A percentile compares a stretch with the other conserved stretches of the same genome.
Conservation (phyloP, 225 moss, liverwort and hornwort genomes). For the Thuidium tamariscinum region DNA sequence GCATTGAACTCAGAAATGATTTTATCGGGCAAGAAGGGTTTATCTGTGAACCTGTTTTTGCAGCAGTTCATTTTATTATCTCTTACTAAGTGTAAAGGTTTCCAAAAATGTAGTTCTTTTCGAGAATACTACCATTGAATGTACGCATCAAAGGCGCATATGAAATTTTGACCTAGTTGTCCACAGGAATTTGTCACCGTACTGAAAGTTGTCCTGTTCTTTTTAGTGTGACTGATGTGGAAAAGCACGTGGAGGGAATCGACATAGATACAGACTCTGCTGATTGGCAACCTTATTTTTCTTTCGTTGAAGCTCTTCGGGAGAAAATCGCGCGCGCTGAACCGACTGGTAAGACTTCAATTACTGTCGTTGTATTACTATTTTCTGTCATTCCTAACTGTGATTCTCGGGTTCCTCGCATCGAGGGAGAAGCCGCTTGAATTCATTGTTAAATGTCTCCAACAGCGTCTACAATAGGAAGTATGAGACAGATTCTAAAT, state of each 20-base stretch:
- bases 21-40: not conserved
- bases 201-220: not conserved
- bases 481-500: not conserved
- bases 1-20: not conserved
- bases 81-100: not conserved
- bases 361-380: not conserved
- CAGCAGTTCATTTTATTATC: not conserved
- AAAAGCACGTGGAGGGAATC: constrained; percentile 52
- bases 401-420: not conserved
- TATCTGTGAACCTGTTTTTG: not conserved
- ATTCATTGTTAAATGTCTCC: not conserved
- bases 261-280: constrained; percentile 73
- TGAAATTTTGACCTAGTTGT: not conserved
- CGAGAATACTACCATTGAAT: not conserved
- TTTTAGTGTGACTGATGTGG: constrained; percentile 54
- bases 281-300: constrained; percentile 80
- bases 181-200: not conserved
- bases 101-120: not conserved
- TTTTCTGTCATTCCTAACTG: not conserved
- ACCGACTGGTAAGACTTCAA: constrained; percentile 45
- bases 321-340: constrained; percentile 75
- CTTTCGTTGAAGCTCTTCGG: constrained; percentile 67
- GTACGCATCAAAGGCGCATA: not conserved
- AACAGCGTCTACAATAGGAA: not conserved
- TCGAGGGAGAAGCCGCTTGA: not conserved